phyloP scores from a whole-genome alignment of 2,329 filamentous ascomycete species.

The Talaromyces sp. region DNA sequence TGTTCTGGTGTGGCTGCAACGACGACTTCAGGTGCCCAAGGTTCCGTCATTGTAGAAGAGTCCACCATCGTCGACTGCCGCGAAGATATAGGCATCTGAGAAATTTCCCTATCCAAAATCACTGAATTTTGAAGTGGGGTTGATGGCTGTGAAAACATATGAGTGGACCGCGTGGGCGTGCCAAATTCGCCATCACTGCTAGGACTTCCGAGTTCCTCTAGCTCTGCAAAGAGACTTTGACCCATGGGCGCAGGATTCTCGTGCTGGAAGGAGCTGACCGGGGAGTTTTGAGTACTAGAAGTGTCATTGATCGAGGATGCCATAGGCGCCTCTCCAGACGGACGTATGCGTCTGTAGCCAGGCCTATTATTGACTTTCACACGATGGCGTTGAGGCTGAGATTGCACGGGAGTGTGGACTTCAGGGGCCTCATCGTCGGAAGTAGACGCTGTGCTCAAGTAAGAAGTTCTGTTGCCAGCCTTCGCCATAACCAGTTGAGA shows the following conservation, averaged over 20 bases:
- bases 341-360: constrained; percentile 54
- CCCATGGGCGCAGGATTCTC: constrained; percentile 48
- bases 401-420: constrained; percentile 60
- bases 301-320: constrained; percentile 20
- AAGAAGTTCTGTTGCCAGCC: constrained; percentile 60
- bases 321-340: constrained; percentile 42
- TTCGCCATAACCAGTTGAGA: constrained; percentile 36
- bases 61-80: constrained; percentile 51
- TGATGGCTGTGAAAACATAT: constrained; percentile 31
- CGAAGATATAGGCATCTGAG: constrained; percentile 22
- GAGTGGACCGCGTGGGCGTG: constrained; percentile 29
- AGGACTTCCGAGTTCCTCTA: constrained; percentile 69
- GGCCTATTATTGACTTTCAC: constrained; percentile 66
- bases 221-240: constrained; percentile 86
- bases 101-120: constrained; percentile 28
- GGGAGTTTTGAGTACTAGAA: constrained; percentile 47
- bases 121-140: constrained; percentile 33
- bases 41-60: constrained; percentile 59
- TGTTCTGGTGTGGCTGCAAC: background rate
- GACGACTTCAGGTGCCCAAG: constrained; percentile 39
- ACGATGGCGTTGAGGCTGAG: constrained; percentile 64
- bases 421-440: constrained; percentile 72
- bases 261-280: constrained; percentile 48
- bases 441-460: constrained; percentile 83
- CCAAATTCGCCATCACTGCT: constrained; percentile 66